Percentiles rank a stretch among this genome's conserved stretches.
These are phyloP conservation scores for Neurospora hispaniola DNA, from an alignment of 495 filamentous ascomycete species.

Conservation along the genomic window DNA sequence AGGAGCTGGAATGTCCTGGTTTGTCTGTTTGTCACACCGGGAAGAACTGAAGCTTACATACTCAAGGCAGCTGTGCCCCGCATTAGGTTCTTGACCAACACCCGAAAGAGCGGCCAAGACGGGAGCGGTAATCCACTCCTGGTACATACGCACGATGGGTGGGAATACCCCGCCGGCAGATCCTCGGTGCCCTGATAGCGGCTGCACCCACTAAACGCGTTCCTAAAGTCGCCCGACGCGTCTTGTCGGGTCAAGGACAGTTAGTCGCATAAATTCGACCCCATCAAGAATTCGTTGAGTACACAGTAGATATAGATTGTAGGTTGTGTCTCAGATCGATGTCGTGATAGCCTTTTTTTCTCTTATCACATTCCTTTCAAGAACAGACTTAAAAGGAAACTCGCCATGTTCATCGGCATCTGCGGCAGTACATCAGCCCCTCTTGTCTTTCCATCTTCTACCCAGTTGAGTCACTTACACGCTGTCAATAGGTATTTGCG, in stretches of 20 bases:
- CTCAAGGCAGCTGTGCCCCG: neutral
- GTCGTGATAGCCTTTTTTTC: neutral
- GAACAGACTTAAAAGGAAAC: neutral
- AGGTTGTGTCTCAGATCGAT: neutral
- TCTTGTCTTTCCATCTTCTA: slow-evolving; percentile 1
- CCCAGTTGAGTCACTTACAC: slow-evolving; percentile 13
- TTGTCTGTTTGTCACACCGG: neutral
- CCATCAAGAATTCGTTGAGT: neutral
- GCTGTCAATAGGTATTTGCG: slow-evolving; percentile 59
- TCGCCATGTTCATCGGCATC: slow-evolving; percentile 79
- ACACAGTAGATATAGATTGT: neutral
- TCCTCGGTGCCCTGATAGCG: neutral
- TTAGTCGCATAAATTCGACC: neutral
- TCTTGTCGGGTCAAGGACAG: neutral
- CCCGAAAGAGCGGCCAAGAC: neutral
- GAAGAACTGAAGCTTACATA: neutral
- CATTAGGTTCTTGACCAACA: neutral
- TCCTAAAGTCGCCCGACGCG: neutral
- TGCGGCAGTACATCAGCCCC: slow-evolving; percentile 60
- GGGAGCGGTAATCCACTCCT: neutral
- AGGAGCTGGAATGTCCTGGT: neutral
- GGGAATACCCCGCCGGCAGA: neutral
- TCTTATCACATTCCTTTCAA: neutral
- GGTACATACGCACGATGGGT: neutral
- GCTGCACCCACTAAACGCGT: neutral